Evolutionary conservation across 1,284 basidiomycete species (phyloP), one percentile per base, ranked within the genome.

Genomic region (Ustilago tritici): DNA sequence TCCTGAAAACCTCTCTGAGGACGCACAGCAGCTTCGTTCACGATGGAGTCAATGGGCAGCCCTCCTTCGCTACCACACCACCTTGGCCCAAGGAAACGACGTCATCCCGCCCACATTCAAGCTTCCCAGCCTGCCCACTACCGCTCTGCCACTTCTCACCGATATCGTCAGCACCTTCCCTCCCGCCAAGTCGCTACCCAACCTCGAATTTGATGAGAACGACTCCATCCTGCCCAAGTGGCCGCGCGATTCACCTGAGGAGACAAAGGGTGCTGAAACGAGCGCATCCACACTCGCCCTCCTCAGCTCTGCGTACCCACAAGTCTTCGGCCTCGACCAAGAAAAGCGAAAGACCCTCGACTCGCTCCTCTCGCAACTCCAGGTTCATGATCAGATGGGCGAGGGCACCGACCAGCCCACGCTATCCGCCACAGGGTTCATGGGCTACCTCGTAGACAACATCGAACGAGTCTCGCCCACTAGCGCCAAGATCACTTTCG

Each of bases 291-390:
- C 82, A 0, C 41, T 70, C 11, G 70, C 76, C 2, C 65, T 84
- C 41, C 76, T 86, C 38, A 79, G 81, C 58, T 66, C 84, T 2
- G 83, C 82, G 2, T 86, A 84, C 47, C 84, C 84, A 11, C 77
- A 78, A 53, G 61, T 85, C 3, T 73, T 81, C 47, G 70, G 61
- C 2, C 73, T 86, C 23, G 78, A 83, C 52, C 60, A 58, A 12
- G 70, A 78, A 53, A 80, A 80, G 65, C 68, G 67, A 15, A 70
- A 70, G 53, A 65, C 81, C 1, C 82, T 84, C 47, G 59, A 72
- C 38, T 82, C 84, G 41, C 78, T 85, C 32, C 69, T 86, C 0
- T 61, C 62, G 11, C 82, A 79, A 50, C 67, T 83, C 14, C 68
- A 70, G 12, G 76, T 86, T 14, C 75, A 82, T 34, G 60, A 72